These are phyloP conservation scores for Solanum virginianum DNA, from an alignment of 257 asterid species.

Conservation along the genomic window DNA sequence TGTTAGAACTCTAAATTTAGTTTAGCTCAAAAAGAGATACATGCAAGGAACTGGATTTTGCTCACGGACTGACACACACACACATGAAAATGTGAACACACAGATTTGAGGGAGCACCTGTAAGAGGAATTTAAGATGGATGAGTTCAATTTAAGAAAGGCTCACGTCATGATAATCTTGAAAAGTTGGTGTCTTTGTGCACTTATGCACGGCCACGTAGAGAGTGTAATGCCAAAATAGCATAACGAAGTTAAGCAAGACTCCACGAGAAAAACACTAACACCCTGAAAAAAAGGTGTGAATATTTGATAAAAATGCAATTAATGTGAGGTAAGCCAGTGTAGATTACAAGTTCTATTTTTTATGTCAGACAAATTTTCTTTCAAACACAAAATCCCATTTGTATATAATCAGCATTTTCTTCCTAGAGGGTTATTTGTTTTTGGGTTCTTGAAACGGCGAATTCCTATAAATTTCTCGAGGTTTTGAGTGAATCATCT, in stretches of 20 bases:
- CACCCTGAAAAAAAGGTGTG: not conserved
- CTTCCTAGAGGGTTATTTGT: not conserved
- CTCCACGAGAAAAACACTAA: not conserved
- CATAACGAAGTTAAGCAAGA: not conserved
- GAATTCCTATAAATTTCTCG: not conserved
- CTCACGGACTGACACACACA: not conserved
- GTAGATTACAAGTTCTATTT: not conserved
- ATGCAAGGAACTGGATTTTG: not conserved
- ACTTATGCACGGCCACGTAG: not conserved
- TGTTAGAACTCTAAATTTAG: not conserved
- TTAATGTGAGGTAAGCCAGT: not conserved
- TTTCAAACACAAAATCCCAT: not conserved
- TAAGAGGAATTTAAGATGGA: conserved; percentile 39
- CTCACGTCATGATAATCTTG: not conserved
- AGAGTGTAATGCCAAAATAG: not conserved
- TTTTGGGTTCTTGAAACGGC: not conserved
- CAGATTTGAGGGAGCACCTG: conserved; percentile 26
- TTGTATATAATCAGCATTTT: not conserved
- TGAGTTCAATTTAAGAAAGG: conserved; percentile 14
- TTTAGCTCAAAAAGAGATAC: not conserved
- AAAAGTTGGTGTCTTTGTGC: not conserved
- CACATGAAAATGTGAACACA: not conserved
- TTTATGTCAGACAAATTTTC: not conserved
- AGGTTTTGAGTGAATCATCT: not conserved
- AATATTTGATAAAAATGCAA: not conserved